Percentiles rank a stretch among this genome's conserved stretches.
Evolutionary conservation across 305 asterid species (phyloP).

Genomic region (Fraxinus greggii): DNA sequence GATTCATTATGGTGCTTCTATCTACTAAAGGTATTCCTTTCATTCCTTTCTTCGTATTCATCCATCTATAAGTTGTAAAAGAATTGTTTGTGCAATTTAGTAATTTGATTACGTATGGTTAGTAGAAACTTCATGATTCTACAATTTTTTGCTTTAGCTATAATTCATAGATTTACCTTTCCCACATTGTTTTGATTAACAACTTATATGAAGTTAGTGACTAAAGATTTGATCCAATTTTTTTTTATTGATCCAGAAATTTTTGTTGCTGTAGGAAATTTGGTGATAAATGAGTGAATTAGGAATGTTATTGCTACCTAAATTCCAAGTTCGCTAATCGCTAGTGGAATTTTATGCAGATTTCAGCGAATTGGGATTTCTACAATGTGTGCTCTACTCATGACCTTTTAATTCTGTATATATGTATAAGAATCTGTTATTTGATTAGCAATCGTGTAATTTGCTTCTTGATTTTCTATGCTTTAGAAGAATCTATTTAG

Average conservation of each 20-base stretch:
- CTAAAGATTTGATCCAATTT: too few species aligned
- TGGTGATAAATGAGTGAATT: background rate
- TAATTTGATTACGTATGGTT: background rate
- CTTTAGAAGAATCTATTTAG: background rate
- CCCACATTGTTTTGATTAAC: too few species aligned
- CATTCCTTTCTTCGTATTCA: background rate
- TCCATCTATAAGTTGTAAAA: background rate
- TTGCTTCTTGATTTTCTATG: background rate
- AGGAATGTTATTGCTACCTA: background rate
- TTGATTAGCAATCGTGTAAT: background rate
- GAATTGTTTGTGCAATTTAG: background rate
- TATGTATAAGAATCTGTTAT: background rate
- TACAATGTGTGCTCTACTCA: background rate
- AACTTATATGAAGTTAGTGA: too few species aligned
- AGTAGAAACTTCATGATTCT: background rate
- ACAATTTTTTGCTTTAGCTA: background rate
- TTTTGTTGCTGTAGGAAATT: too few species aligned
- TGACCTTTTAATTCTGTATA: too few species aligned
- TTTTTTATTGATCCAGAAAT: background rate
- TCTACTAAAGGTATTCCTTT: background rate
- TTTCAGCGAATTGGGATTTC: background rate
- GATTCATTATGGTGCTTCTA: background rate
- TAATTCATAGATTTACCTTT: background rate
- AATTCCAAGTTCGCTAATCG: too few species aligned
- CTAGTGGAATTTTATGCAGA: too few species aligned